phyloP scores from a whole-genome alignment of 2,329 filamentous ascomycete genomes.

The Mycosphaerella sp. region DNA sequence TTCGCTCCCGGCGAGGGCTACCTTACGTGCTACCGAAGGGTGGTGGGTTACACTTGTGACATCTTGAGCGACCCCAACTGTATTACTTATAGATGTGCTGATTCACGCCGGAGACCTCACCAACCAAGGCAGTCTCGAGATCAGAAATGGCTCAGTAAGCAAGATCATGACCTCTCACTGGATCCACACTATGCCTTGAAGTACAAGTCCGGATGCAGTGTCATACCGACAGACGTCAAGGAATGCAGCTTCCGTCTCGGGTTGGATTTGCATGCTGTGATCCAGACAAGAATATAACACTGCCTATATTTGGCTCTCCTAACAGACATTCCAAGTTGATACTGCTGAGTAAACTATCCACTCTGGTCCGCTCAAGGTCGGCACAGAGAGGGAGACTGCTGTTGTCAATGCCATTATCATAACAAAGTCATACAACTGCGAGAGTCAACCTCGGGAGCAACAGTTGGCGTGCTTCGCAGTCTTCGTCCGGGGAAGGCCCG shows the following conservation, averaged over 20 bases:
- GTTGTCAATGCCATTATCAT: conserved; percentile 74
- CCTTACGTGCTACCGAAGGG: conserved; percentile 2
- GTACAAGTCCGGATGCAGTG: conserved; percentile 26
- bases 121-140: conserved; percentile 58
- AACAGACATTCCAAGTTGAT: conserved; percentile 53
- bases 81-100: conserved; percentile 54
- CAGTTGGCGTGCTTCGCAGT: no score
- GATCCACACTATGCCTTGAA: conserved; percentile 40
- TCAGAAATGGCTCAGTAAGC: conserved; percentile 64
- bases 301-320: conserved; percentile 64
- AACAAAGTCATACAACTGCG: conserved; percentile 52
- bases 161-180: conserved; percentile 65
- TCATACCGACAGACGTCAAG: conserved; percentile 41
- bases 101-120: conserved; percentile 73
- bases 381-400: conserved; percentile 68
- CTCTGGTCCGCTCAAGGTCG: not conserved
- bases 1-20: conserved; percentile 3
- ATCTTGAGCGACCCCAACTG: not conserved
- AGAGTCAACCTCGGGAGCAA: no score
- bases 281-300: conserved; percentile 55
- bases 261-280: conserved; percentile 51
- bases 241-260: conserved; percentile 47
- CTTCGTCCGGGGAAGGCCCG: no score
- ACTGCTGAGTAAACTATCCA: conserved; percentile 28
- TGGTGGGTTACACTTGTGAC: not conserved